Percentiles rank a stretch among this genome's conserved stretches.
phyloP scores from a whole-genome alignment of 257 asterid genomes.

The Capsicum chinense region DNA sequence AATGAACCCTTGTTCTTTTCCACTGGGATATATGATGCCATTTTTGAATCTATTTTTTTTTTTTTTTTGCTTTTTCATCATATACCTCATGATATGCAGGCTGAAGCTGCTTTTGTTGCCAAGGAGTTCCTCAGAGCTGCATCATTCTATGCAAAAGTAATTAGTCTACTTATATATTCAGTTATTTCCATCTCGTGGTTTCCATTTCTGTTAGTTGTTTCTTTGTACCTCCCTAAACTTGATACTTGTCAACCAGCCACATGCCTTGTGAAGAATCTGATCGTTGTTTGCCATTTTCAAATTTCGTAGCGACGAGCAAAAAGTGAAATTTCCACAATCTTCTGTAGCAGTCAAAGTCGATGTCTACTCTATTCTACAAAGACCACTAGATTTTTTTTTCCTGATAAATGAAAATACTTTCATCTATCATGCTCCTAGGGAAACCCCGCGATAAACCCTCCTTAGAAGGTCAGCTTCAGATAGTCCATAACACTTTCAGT shows the following conservation, averaged over 20 bases:
- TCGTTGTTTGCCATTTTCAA: conserved; percentile 3
- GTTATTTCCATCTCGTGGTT: conserved; percentile 28
- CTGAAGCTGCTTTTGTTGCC: conserved; percentile 84
- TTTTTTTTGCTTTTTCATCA: conserved; percentile 31
- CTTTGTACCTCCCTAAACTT: conserved; percentile 9
- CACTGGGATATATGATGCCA: conserved; percentile 1
- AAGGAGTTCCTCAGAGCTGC: conserved; percentile 96
- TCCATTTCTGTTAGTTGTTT: not conserved
- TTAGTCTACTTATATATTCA: conserved; percentile 40
- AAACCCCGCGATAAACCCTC: not conserved
- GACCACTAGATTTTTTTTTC: not conserved
- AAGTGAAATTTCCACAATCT: not conserved
- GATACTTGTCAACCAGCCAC: conserved; percentile 5
- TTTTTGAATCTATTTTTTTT: not conserved
- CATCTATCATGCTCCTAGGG: not conserved
- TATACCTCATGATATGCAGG: conserved; percentile 60
- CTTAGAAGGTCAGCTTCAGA: not conserved
- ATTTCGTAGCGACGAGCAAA: not conserved
- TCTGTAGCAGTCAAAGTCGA: not conserved
- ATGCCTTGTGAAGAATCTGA: not conserved
- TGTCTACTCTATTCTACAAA: conserved; percentile 20
- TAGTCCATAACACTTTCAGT: conserved; percentile 14
- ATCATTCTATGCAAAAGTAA: conserved; percentile 91
- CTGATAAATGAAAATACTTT: conserved; percentile 8
- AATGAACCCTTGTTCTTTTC: not conserved